Percentiles rank a stretch among this genome's conserved stretches.
Conservation (phyloP, 176 grass and related monocot genomes). For the Microstegium vimineum region DNA sequence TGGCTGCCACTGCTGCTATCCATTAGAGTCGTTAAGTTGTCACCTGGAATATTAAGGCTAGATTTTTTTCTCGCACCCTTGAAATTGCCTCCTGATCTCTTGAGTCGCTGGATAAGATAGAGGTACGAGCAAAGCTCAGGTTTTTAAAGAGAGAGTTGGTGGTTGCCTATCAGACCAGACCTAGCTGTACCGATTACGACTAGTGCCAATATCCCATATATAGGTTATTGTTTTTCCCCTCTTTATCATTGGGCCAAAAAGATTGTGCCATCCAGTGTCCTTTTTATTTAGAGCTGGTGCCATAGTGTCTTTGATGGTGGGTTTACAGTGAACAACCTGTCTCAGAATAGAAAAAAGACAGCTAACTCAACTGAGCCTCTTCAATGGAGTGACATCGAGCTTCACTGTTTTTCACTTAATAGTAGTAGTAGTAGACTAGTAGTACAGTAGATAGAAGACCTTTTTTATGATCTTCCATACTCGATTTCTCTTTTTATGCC, state of each 20-base stretch:
- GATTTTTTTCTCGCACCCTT: neutral
- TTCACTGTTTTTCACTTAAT: too few species aligned
- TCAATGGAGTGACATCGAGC: too few species aligned
- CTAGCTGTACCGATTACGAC: slow-evolving; percentile 20
- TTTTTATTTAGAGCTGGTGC: neutral
- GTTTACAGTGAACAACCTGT: too few species aligned
- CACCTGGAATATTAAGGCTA: neutral
- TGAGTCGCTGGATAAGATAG: neutral
- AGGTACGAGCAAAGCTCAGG: slow-evolving; percentile 13
- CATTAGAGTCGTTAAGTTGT: neutral
- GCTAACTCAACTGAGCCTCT: too few species aligned
- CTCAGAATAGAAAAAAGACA: too few species aligned
- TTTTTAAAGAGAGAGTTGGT: slow-evolving; percentile 29
- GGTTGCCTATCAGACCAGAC: neutral
- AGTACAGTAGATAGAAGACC: too few species aligned
- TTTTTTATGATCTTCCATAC: too few species aligned
- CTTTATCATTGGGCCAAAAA: neutral
- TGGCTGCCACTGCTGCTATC: slow-evolving; percentile 23
- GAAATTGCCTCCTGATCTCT: neutral
- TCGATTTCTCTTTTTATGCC: too few species aligned
- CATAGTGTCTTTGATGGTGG: too few species aligned
- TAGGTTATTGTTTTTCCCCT: neutral
- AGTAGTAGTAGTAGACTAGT: too few species aligned
- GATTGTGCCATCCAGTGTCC: neutral
- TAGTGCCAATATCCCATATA: neutral